phyloP scores from a whole-genome alignment of 164 flowering plant genomes.

The Magnolia officinalis region DNA sequence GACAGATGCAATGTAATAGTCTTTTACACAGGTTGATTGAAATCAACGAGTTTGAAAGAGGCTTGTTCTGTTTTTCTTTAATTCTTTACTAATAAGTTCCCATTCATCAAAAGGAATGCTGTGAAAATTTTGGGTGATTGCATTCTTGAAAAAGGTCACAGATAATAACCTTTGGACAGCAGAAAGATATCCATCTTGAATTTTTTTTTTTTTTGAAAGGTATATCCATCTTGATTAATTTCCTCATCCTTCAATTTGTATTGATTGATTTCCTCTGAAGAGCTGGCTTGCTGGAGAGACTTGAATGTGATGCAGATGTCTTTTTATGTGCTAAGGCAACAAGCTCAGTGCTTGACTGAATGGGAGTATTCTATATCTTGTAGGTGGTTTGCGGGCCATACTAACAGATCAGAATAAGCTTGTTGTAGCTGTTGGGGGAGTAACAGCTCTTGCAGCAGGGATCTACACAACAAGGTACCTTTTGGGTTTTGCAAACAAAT shows the following conservation, averaged over 20 bases:
- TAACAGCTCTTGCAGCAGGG: conserved; percentile 95
- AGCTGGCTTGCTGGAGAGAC: not conserved
- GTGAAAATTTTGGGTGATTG: no score
- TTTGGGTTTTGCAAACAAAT: not conserved
- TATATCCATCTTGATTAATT: not conserved
- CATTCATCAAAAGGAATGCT: no score
- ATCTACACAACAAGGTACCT: conserved; percentile 88
- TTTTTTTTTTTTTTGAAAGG: no score
- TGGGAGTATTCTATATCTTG: conserved; percentile 10
- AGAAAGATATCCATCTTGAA: not conserved
- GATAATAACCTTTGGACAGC: not conserved
- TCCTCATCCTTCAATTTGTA: not conserved
- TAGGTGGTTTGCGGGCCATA: conserved; percentile 74
- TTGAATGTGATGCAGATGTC: not conserved
- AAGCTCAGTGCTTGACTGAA: not conserved
- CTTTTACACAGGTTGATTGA: no score
- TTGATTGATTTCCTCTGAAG: not conserved
- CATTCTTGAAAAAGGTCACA: no score
- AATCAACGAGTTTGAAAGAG: no score
- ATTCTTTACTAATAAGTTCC: no score
- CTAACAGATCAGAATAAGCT: conserved; percentile 77
- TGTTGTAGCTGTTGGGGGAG: conserved; percentile 92
- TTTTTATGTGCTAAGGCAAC: not conserved
- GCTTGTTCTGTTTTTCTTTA: no score
- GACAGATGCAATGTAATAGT: no score